phyloP scores from a whole-genome alignment of 2,329 filamentous ascomycete genomes.

The Fusarium robinianum region DNA sequence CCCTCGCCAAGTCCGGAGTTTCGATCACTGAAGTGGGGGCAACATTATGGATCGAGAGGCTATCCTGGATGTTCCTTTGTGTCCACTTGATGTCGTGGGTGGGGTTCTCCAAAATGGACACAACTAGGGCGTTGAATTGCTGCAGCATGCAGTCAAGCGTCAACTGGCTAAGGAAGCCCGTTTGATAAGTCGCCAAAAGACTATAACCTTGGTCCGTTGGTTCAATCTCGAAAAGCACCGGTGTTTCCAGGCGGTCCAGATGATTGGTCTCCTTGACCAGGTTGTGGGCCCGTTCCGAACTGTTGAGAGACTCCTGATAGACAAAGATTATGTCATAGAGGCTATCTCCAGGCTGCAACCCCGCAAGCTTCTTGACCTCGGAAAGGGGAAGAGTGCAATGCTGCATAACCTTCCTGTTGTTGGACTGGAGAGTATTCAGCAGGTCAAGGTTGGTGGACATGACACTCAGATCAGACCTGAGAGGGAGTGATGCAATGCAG shows the following conservation, averaged over 20 bases:
- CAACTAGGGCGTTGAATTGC: conserved; percentile 63
- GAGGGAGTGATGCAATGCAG: conserved; percentile 75
- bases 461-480: conserved; percentile 64
- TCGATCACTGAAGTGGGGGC: conserved; percentile 41
- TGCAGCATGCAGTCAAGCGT: conserved; percentile 61
- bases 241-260: conserved; percentile 75
- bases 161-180: conserved; percentile 52
- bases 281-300: conserved; percentile 39
- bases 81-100: conserved; percentile 17
- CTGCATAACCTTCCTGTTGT: conserved; percentile 67
- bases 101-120: conserved; percentile 38
- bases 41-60: conserved; percentile 56
- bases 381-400: conserved; percentile 67
- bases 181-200: conserved; percentile 55
- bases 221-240: conserved; percentile 75
- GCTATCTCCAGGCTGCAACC: conserved; percentile 55
- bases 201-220: conserved; percentile 53
- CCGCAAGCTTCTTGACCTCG: conserved; percentile 68
- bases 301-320: conserved; percentile 74
- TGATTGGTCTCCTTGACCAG: conserved; percentile 61
- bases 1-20: conserved; percentile 51
- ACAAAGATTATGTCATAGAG: conserved; percentile 82
- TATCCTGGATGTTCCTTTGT: conserved; percentile 32
- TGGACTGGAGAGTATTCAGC: conserved; percentile 64
- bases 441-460: conserved; percentile 62